Base-by-base conservation (phyloP, 352 stramenopile species). In the Pythium pyrilobum region DNA sequence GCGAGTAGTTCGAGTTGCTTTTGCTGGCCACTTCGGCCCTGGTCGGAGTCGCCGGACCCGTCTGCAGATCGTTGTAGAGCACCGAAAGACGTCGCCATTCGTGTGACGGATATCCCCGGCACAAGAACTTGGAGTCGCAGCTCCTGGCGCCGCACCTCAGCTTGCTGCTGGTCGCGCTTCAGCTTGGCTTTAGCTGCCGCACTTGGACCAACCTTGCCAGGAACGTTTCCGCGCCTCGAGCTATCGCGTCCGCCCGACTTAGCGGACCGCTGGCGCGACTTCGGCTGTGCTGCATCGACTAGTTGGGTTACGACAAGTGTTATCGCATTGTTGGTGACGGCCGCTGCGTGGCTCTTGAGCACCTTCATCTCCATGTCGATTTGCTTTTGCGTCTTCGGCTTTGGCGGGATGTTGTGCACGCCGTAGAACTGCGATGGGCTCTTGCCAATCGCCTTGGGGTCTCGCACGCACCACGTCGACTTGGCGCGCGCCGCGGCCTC, bases 381-480 rank as follows among this genome's bases (percentile, higher is more conserved):
- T 23, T 84, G 65, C 39, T 71, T 65, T 16, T 73, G 56, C 0
- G 60, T 73, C 41, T 82, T 74, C 1, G 33, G 63, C 52, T 68
- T 74, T 10, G 58, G 48, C 18, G 73, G 74, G 8, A 89, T 41
- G 4, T 74, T 63, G 37, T 87, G 72, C 2, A 89, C 64, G 5
- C 51, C 53, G 21, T 89, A 89, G 18, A 78, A 67, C 51, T 73
- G 61, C 38, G 74, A 74, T 12, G 74, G 75, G 2, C 60, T 71
- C 6, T 52, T 53, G 33, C 71, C 64, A 13, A 82, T 65, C 37
- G 57, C 74, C 39, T 77, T 81, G 2, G 43, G 40, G 27, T 87
- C 65, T 16, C 72, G 74, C 12, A 87, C 75, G 45, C 78, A 87
- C 78, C 78, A 89, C 5, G 58, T 68, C 12, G 78, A 89, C 27